Conservation (phyloP, 2,329 filamentous ascomycete genomes). For the Hypoxylon rubiginosum region DNA sequence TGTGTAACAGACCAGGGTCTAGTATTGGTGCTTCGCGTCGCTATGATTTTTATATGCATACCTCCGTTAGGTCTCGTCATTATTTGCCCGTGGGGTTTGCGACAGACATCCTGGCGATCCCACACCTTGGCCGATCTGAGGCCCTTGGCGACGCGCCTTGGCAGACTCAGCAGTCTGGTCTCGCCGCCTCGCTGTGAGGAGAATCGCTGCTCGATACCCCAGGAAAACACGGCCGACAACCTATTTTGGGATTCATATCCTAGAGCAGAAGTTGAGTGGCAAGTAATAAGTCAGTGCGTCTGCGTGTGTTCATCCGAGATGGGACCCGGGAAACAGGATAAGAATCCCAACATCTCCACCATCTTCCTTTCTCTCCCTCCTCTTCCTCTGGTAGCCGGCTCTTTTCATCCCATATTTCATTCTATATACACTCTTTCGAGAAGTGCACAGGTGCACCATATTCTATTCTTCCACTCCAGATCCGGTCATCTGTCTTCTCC, state of each 20-base stretch:
- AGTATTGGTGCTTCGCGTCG: not conserved
- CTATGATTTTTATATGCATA: not conserved
- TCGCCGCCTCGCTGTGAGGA: not conserved
- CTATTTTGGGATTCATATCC: slow-evolving; percentile 15
- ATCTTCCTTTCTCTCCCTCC: slow-evolving; percentile 22
- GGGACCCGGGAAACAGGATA: slow-evolving; percentile 29
- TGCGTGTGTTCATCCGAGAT: slow-evolving; percentile 20
- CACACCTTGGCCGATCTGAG: slow-evolving; percentile 48
- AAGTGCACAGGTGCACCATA: slow-evolving; percentile 48
- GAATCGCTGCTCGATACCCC: slow-evolving; percentile 25
- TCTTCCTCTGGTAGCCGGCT: slow-evolving; percentile 31
- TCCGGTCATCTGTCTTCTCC: slow-evolving; percentile 38
- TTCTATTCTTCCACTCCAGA: slow-evolving; percentile 23
- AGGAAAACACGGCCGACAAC: slow-evolving; percentile 6
- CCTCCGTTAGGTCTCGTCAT: not conserved
- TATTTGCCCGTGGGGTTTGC: slow-evolving; percentile 28
- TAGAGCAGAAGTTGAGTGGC: not conserved
- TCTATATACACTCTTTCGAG: slow-evolving; percentile 14
- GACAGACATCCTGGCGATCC: slow-evolving; percentile 40
- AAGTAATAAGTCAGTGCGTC: slow-evolving; percentile 7
- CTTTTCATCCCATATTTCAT: slow-evolving; percentile 36
- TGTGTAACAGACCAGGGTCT: not conserved
- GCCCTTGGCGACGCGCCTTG: slow-evolving; percentile 42
- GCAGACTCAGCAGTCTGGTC: slow-evolving; percentile 24
- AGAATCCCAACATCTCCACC: slow-evolving; percentile 9